Base-by-base conservation (phyloP, 352 stramenopile genomes). In the Phytophthora pseudosyringae region DNA sequence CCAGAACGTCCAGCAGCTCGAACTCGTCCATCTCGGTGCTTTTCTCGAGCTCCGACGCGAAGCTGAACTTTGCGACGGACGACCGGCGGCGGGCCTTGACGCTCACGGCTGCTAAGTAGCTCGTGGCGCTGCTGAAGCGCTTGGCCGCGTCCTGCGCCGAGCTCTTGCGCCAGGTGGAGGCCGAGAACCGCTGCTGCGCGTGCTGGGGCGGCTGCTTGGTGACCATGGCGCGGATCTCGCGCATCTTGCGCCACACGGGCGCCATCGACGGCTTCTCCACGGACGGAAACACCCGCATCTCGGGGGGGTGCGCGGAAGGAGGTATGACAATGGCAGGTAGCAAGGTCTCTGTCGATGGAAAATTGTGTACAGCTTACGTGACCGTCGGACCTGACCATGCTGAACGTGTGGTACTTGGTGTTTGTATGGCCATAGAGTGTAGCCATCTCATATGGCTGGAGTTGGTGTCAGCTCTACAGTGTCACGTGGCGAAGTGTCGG, bases 1-100 rank as follows among this genome's bases (percentile, higher is more conserved):
- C 88, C 12, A 95, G 64, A 3, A 91, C 75, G 38, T 71, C 71
- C 28, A 91, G 67, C 31, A 92, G 36, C 50, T 94, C 80, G 38
- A 82, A 88, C 43, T 91, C 83, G 51, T 52, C 15, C 5, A 87
- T 67, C 3, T 59, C 31, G 0, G 28, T 70, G 57, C 66, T 59
- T 9, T 71, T 52, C 31, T 79, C 59, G 9, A 86, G 61, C 58
- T 73, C 46, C 5, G 62, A 60, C 12, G 40, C 51, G 5, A 67
- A 67, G n/a, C 32, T 41, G 4, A 63, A 39, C 45, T 51, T 39
- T 32, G 67, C 39, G 39, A 73, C 13, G 12, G 64, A 73, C 16
- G 53, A 61, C 11, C 50, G 13, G 6, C 64, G 50, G 26, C 52
- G 69, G 1, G 48, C 39, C 18, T 65, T 68, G 11, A 63, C 68